Base-by-base conservation (phyloP, 2,329 filamentous ascomycete genomes). In the Trichoderma oligosporum region DNA sequence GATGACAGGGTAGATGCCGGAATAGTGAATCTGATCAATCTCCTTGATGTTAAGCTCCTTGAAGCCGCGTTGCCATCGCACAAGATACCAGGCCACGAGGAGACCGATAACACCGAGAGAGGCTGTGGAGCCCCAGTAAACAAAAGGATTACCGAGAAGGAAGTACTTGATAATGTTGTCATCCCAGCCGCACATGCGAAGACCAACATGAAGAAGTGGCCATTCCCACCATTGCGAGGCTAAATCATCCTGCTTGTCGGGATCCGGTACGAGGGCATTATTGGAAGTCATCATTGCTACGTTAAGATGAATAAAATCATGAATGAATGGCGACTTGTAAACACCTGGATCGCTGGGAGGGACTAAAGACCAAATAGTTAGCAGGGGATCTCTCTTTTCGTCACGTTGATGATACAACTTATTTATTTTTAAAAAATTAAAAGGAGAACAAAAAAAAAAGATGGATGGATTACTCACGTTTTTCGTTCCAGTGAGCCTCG, bases 281-380 rank as follows among this genome's bases (percentile, higher is more conserved):
- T 99, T 99, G 36, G 94, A 97, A 3, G 94, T 99, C 93, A 97
- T 97, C 94, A 99, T 99, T 61, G 94, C 94, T 61, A 99, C 94
- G 71, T 99, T 99, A 61, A 97, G 79, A 73, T 99, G 94, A 62
- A 99, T 87, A 68, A 99, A 99, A 74, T 99, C 94, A 70, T 96
- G 92, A 69, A 96, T 80, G 81, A 99, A 99, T 2, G 95, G 94
- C 33, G 93, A 97, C 77, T 89, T 96, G 79, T 97, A 99, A 57
- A 89, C 87, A 66, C 88, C 90, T 55, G 94, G 89, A 73, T 97
- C 89, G 65, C 89, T 88, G 61, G 89, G 84, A 36, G 94, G 93
- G 24, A 97, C 89, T 94, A 67, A 8, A n/a, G 8, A 14, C n/a
- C 14, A 33, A n/a, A 41, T 3, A 3, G 25, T 62, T 27, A 47